These are phyloP conservation scores for Choanephora cucurbitarum DNA, from an alignment of 371 early-diverging fungal genomes.

Conservation along the genomic window DNA sequence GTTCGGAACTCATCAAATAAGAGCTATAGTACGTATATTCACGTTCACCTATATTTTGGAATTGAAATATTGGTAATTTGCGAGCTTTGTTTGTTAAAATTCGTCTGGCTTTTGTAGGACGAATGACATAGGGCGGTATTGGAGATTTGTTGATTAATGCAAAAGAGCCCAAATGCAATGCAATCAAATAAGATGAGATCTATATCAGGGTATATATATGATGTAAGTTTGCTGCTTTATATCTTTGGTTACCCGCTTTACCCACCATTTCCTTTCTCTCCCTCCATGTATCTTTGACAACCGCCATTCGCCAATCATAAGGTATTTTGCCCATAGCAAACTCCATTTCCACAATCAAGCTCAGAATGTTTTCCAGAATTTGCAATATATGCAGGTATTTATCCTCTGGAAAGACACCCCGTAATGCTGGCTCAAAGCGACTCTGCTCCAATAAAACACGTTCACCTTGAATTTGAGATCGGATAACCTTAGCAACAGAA, in stretches of 20 bases:
- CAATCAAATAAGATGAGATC: conserved; percentile 44
- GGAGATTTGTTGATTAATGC: conserved; percentile 47
- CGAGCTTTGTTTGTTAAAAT: conserved; percentile 42
- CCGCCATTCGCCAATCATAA: conserved; percentile 32
- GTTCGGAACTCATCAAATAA: conserved; percentile 51
- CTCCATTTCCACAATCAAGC: conserved; percentile 47
- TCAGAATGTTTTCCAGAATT: conserved; percentile 42
- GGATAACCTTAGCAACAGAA: conserved; percentile 32
- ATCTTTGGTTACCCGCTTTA: conserved; percentile 1
- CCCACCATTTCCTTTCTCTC: conserved; percentile 43
- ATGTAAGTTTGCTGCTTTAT: not conserved
- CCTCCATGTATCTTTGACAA: conserved; percentile 43
- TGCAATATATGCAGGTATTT: conserved; percentile 45
- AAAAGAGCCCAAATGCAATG: conserved; percentile 44
- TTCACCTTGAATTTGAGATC: conserved; percentile 41
- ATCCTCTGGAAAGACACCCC: conserved; percentile 47
- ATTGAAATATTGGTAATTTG: conserved; percentile 21
- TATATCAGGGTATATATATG: conserved; percentile 33
- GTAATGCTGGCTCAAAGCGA: conserved; percentile 50
- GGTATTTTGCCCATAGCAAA: conserved; percentile 35
- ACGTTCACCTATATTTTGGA: conserved; percentile 30
- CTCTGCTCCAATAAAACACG: conserved; percentile 48
- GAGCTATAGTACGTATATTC: conserved; percentile 50
- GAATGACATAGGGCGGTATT: conserved; percentile 41
- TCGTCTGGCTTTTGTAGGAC: conserved; percentile 46